Conservation (phyloP, 106 monocot species). For the Allium fistulosum region DNA sequence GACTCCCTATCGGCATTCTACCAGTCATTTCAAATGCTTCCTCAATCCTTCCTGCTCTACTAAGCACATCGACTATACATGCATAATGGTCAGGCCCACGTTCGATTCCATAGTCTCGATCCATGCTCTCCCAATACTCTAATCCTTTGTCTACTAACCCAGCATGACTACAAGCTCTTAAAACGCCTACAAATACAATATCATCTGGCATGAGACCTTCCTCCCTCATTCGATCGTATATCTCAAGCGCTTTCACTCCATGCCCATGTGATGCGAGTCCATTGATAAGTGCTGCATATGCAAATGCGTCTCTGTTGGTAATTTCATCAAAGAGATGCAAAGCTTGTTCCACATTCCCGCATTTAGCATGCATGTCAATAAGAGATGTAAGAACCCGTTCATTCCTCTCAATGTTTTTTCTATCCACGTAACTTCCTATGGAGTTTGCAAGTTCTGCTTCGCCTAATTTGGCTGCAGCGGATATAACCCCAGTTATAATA, state of each 20-base stretch:
- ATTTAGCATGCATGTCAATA: slow-evolving; percentile 59
- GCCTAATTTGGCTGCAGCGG: slow-evolving; percentile 34
- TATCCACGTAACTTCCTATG: slow-evolving; percentile 26
- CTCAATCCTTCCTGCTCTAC: slow-evolving; percentile 47
- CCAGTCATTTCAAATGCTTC: slow-evolving; percentile 37
- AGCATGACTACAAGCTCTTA: slow-evolving; percentile 52
- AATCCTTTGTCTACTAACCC: slow-evolving; percentile 40
- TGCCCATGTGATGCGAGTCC: slow-evolving; percentile 62
- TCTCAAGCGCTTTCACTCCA: slow-evolving; percentile 21
- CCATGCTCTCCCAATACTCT: slow-evolving; percentile 36
- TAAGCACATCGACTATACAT: slow-evolving; percentile 45
- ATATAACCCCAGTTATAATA: slow-evolving; percentile 38
- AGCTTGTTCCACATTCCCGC: slow-evolving; percentile 39
- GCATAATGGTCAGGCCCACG: slow-evolving; percentile 42
- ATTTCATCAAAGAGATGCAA: slow-evolving; percentile 32
- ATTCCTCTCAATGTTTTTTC: slow-evolving; percentile 40
- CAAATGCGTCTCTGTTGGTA: slow-evolving; percentile 26
- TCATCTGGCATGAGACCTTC: slow-evolving; percentile 36
- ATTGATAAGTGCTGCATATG: slow-evolving; percentile 49
- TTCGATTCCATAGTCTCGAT: slow-evolving; percentile 23
- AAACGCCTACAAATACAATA: slow-evolving; percentile 44
- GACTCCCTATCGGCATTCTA: slow-evolving; percentile 34
- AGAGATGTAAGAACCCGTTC: slow-evolving; percentile 47
- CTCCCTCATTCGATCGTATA: slow-evolving; percentile 31
- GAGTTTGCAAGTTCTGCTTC: slow-evolving; percentile 24